Evolutionary conservation across 2,329 filamentous ascomycete genomes (phyloP), one percentile per base, ranked within the genome.

Genomic region (Ustulina deusta): DNA sequence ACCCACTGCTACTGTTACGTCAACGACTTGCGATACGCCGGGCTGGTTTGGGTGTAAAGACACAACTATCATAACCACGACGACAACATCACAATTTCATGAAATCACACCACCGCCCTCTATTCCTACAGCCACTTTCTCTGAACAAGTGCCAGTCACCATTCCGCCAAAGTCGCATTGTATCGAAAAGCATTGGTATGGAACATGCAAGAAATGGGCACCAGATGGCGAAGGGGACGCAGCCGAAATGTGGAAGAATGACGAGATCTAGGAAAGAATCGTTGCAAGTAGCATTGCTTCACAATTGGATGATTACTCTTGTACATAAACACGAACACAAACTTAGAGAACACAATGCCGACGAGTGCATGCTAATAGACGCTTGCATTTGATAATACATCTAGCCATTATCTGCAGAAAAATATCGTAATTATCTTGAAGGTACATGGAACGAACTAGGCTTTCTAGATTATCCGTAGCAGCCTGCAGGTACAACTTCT

Each of bases 1-100:
- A 0, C 82, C 79, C 27, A 81, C 81, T 3, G 84, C 79, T 0
- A 79, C 76, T 5, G 63, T 42, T 36, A 71, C 69, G 9, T 79
- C 77, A 65, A 86, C 83, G 25, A 84, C 84, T 1, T 90, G 87
- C 75, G 81, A 84, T 71, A 87, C 86, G 0, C 89, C 88, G 4
- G 89, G 89, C 11, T 91, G 89, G 76, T 91, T 91, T 72, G 89
- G 89, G 1, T 72, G 70, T 78, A 88, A 89, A 34, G 89, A 88
- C 69, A 79, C 81, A 63, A 78, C 81, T 58, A 80, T 81, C 0
- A 78, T 11, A 59, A 71, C 71, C 25, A 68, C 73, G 0, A 67
- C 71, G 4, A 73, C 76, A 11, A 60, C 61, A n/a, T 27, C 59
- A 0, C 69, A 62, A 42, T 51, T 69, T 64, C 73, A 74, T 60